A percentile compares a stretch with the other conserved stretches of the same genome.
phyloP scores from a whole-genome alignment of 768 basidiomycete genomes.

The Strobilomyces dryophilus region DNA sequence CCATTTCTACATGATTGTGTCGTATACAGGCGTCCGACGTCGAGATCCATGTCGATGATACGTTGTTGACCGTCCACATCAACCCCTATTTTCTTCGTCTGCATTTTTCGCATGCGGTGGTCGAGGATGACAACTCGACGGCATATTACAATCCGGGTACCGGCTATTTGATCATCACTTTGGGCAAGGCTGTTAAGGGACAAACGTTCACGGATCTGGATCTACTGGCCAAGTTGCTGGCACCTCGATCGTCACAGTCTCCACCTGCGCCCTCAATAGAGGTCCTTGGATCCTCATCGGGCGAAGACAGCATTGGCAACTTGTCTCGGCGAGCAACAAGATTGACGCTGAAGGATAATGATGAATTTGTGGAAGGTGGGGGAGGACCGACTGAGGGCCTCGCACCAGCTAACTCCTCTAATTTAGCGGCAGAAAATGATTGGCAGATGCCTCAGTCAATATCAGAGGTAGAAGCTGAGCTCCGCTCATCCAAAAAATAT shows the following conservation, averaged over 20 bases:
- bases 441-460: slow-evolving; percentile 73
- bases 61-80: slow-evolving; percentile 67
- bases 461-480: slow-evolving; percentile 36
- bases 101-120: slow-evolving; percentile 61
- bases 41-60: slow-evolving; percentile 72
- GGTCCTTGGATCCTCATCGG: slow-evolving; percentile 38
- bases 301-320: slow-evolving; percentile 34
- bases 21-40: slow-evolving; percentile 67
- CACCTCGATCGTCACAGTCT: slow-evolving; percentile 49
- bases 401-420: slow-evolving; percentile 4
- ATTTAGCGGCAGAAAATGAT: slow-evolving; percentile 67
- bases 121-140: slow-evolving; percentile 62
- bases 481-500: slow-evolving; percentile 40
- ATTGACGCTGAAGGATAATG: slow-evolving; percentile 47
- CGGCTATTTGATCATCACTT: slow-evolving; percentile 71
- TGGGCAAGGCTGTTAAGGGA: slow-evolving; percentile 65
- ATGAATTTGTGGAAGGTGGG: slow-evolving; percentile 59
- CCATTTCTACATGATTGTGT: slow-evolving; percentile 12
- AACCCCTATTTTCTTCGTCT: slow-evolving; percentile 84
- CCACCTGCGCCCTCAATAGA: slow-evolving; percentile 48
- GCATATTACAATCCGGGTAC: slow-evolving; percentile 73
- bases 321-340: slow-evolving; percentile 40
- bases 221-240: slow-evolving; percentile 70
- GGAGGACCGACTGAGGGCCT: neutral
- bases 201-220: slow-evolving; percentile 76